phyloP scores from a whole-genome alignment of 2,329 filamentous ascomycete genomes.

The Calonectria hawksworthii region DNA sequence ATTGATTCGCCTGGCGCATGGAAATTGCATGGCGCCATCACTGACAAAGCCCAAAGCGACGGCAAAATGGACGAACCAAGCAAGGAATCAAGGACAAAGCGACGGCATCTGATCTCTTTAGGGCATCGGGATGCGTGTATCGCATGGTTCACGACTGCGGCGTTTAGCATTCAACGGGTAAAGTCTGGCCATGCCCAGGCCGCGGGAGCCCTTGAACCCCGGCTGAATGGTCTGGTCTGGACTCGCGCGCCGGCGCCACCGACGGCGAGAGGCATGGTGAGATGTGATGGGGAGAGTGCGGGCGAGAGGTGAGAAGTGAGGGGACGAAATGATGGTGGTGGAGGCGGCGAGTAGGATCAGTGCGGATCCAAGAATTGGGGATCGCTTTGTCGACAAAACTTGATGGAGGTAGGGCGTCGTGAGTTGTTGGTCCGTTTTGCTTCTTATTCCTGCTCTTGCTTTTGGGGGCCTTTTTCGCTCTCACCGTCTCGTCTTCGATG shows the following conservation, averaged over 20 bases:
- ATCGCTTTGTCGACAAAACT: conserved; percentile 3
- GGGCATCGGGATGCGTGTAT: not conserved
- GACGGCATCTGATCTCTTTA: not conserved
- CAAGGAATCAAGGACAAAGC: not conserved
- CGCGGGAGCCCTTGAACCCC: not conserved
- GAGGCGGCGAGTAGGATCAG: not conserved
- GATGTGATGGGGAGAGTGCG: not conserved
- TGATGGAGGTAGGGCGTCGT: conserved; percentile 5
- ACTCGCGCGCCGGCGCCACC: not conserved
- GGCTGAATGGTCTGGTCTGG: conserved; percentile 1
- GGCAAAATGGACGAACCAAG: not conserved
- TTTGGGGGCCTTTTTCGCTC: not conserved
- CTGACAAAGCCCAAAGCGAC: not conserved
- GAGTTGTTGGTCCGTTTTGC: not conserved
- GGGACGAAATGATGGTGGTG: not conserved
- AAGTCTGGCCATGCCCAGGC: not conserved
- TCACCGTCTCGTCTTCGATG: not conserved
- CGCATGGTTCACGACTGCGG: conserved; percentile 7
- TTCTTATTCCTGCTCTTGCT: not conserved
- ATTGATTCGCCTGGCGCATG: conserved; percentile 4
- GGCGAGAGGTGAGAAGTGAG: not conserved
- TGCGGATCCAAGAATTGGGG: not conserved
- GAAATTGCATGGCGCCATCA: conserved; percentile 24
- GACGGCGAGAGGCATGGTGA: not conserved
- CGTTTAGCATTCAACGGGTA: conserved; percentile 12